These are phyloP conservation scores for Mucuna pruriens DNA, from an alignment of 306 rosid species.

Conservation along the genomic window DNA sequence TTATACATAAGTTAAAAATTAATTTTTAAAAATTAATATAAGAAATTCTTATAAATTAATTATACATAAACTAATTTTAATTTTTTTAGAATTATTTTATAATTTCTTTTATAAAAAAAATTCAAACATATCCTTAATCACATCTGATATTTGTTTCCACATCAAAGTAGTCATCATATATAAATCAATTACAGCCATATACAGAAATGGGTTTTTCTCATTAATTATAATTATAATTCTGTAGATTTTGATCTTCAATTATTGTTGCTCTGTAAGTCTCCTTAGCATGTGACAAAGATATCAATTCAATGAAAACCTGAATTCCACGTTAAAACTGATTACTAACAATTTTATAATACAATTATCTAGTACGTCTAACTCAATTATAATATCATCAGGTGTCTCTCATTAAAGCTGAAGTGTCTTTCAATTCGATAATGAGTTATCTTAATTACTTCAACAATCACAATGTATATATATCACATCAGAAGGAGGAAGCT, in stretches of 20 bases:
- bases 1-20: too few species aligned
- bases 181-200: neutral
- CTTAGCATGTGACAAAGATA: too few species aligned
- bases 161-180: neutral
- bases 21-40: too few species aligned
- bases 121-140: too few species aligned
- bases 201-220: neutral
- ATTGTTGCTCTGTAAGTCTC: neutral
- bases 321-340: neutral
- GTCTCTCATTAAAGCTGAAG: slow-evolving; percentile 1
- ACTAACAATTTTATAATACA: neutral
- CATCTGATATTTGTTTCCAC: neutral
- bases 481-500: slow-evolving; percentile 29
- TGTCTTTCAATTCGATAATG: neutral
- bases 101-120: too few species aligned
- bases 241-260: neutral
- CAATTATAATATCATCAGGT: slow-evolving; percentile 32
- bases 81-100: too few species aligned
- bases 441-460: neutral
- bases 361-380: neutral
- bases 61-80: too few species aligned
- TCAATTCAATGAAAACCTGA: neutral
- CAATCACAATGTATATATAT: slow-evolving; percentile 29
- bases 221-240: too few species aligned
- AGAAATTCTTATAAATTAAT: too few species aligned